phyloP scores from a whole-genome alignment of 768 basidiomycete genomes.

The Lentinula sp. region DNA sequence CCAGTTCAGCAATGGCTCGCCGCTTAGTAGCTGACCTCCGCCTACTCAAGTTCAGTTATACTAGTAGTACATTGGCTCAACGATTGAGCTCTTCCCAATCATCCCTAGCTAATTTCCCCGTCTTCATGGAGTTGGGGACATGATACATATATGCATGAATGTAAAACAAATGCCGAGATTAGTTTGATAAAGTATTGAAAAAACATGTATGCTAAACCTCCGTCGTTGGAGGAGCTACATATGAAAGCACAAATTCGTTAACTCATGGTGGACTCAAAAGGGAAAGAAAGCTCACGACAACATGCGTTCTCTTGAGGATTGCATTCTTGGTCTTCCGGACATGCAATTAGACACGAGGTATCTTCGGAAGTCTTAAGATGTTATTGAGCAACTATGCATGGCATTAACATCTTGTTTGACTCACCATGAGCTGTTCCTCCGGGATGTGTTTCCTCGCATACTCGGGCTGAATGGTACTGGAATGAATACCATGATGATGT shows the following conservation, averaged over 20 bases:
- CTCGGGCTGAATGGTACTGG: slow-evolving; percentile 92
- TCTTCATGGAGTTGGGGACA: slow-evolving; percentile 42
- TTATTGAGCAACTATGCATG: not conserved
- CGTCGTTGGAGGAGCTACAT: slow-evolving; percentile 37
- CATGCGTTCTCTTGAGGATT: slow-evolving; percentile 67
- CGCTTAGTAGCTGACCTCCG: slow-evolving; percentile 61
- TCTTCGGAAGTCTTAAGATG: slow-evolving; percentile 38
- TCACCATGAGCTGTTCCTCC: slow-evolving; percentile 46
- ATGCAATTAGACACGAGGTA: slow-evolving; percentile 64
- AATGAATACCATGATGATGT: slow-evolving; percentile 91
- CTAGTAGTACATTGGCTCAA: slow-evolving; percentile 50
- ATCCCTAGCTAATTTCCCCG: slow-evolving; percentile 72
- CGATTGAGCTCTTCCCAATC: slow-evolving; percentile 54
- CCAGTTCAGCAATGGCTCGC: slow-evolving; percentile 58
- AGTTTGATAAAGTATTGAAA: not conserved
- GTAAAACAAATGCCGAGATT: not conserved
- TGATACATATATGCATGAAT: slow-evolving; percentile 10
- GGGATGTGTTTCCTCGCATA: slow-evolving; percentile 41
- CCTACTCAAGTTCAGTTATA: slow-evolving; percentile 38
- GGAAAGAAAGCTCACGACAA: slow-evolving; percentile 54
- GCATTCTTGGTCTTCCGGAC: slow-evolving; percentile 65
- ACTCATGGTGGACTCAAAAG: not conserved
- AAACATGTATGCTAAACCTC: slow-evolving; percentile 28
- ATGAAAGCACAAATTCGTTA: slow-evolving; percentile 5
- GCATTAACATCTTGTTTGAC: slow-evolving; percentile 7